These are phyloP conservation scores for Curvularia verruculosa DNA, from an alignment of 2,329 filamentous ascomycete genomes.

Conservation along the genomic window DNA sequence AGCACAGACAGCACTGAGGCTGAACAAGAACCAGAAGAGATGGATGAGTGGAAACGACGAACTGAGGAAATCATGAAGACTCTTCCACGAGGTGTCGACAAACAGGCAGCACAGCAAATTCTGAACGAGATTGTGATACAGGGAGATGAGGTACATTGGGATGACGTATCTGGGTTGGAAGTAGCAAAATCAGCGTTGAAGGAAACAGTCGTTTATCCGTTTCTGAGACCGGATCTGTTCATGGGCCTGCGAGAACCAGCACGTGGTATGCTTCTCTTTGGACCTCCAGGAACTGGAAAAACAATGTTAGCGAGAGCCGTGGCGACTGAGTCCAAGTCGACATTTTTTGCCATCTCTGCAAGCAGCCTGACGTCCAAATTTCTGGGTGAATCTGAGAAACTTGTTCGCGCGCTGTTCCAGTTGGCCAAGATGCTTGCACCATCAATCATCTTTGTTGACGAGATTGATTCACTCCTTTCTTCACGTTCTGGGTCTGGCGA, in stretches of 20 bases:
- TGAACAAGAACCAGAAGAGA: constrained; percentile 33
- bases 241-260: constrained; percentile 94
- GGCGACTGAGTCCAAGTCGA: constrained; percentile 90
- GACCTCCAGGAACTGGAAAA: constrained; percentile 96
- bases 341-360: constrained; percentile 96
- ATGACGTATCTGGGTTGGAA: constrained; percentile 88
- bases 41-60: constrained; percentile 45
- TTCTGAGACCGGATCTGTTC: constrained; percentile 92
- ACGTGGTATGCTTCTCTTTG: constrained; percentile 92
- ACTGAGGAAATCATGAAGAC: constrained; percentile 67
- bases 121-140: constrained; percentile 94
- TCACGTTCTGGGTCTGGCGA: constrained; percentile 78
- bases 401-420: constrained; percentile 88
- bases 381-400: constrained; percentile 93
- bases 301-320: constrained; percentile 96
- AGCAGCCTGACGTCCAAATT: constrained; percentile 96
- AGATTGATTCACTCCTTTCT: constrained; percentile 93
- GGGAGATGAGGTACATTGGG: constrained; percentile 94
- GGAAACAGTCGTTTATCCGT: constrained; percentile 96
- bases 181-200: constrained; percentile 89
- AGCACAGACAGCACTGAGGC: constrained; percentile 37
- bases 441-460: constrained; percentile 97
- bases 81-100: constrained; percentile 81
- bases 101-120: constrained; percentile 83
- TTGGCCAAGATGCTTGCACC: constrained; percentile 89